These are phyloP conservation scores for Elsinoe necatrix DNA, from an alignment of 2,329 filamentous ascomycete genomes.

Conservation along the genomic window DNA sequence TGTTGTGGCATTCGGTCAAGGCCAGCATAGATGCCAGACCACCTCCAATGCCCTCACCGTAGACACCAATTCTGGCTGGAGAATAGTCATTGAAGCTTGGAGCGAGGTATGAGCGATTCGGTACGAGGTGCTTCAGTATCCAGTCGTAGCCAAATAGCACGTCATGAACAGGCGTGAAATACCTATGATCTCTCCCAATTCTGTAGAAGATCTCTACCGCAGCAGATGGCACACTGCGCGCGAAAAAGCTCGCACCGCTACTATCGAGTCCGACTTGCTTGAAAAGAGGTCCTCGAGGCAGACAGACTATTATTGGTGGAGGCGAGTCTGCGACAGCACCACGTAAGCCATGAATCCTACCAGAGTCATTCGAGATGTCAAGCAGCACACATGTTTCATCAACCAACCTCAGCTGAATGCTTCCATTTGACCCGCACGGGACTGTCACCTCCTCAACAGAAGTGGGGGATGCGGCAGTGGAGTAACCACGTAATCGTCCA, in stretches of 20 bases:
- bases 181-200: constrained; percentile 27
- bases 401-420: constrained; percentile 34
- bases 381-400: background rate
- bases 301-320: constrained; percentile 33
- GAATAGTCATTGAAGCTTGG: constrained; percentile 22
- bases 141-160: constrained; percentile 42
- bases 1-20: constrained; percentile 40
- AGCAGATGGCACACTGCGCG: constrained; percentile 31
- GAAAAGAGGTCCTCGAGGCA: constrained; percentile 36
- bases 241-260: constrained; percentile 25
- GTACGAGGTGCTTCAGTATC: constrained; percentile 33
- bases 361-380: background rate
- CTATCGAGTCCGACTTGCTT: constrained; percentile 26
- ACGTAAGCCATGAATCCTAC: constrained; percentile 29
- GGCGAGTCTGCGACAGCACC: constrained; percentile 19
- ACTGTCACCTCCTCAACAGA: constrained; percentile 20
- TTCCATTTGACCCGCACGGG: constrained; percentile 36
- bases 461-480: background rate
- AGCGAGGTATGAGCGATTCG: constrained; percentile 23
- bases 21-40: constrained; percentile 42
- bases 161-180: constrained; percentile 41
- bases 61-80: constrained; percentile 35
- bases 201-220: constrained; percentile 41
- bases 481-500: background rate
- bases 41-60: constrained; percentile 42